Percentiles rank a stretch among this genome's conserved stretches.
These are phyloP conservation scores for Penicillium hordei DNA, from an alignment of 2,329 filamentous ascomycete species.

Conservation along the genomic window DNA sequence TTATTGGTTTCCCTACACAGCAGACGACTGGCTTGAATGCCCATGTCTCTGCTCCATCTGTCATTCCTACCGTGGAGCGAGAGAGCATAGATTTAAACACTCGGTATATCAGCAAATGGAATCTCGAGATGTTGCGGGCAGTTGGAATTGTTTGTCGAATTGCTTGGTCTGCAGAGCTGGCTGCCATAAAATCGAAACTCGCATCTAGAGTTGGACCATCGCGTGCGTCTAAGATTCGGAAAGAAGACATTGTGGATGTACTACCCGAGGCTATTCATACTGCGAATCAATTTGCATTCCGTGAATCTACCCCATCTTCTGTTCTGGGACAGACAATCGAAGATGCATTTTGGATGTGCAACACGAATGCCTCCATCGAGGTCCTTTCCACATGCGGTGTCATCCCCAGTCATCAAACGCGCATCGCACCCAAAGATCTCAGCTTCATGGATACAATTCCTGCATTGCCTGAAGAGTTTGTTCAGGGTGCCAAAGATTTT, in stretches of 20 bases:
- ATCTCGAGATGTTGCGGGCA: constrained; percentile 85
- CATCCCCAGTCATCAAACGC: constrained; percentile 77
- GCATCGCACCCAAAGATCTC: constrained; percentile 68
- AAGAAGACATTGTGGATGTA: constrained; percentile 64
- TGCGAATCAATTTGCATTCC: constrained; percentile 82
- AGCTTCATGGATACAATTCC: constrained; percentile 88
- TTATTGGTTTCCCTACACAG: constrained; percentile 96
- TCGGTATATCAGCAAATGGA: constrained; percentile 92
- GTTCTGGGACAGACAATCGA: constrained; percentile 85
- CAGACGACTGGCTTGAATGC: constrained; percentile 93
- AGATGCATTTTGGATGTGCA: constrained; percentile 94
- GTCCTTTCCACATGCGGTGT: constrained; percentile 86
- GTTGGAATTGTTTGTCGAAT: constrained; percentile 88
- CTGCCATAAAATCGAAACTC: constrained; percentile 65
- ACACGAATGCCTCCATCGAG: constrained; percentile 77
- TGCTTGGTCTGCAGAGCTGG: constrained; percentile 86
- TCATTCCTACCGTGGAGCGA: constrained; percentile 95
- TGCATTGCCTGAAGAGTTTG: constrained; percentile 74
- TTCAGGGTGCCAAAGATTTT: constrained; percentile 66
- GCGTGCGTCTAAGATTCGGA: constrained; percentile 54
- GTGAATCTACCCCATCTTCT: constrained; percentile 83
- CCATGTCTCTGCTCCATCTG: constrained; percentile 91
- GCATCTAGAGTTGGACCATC: constrained; percentile 33
- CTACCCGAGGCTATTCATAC: constrained; percentile 79
- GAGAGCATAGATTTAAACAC: constrained; percentile 97